Evolutionary conservation across 345 rosid genomes (phyloP).

Genomic region (Populus deltoides): DNA sequence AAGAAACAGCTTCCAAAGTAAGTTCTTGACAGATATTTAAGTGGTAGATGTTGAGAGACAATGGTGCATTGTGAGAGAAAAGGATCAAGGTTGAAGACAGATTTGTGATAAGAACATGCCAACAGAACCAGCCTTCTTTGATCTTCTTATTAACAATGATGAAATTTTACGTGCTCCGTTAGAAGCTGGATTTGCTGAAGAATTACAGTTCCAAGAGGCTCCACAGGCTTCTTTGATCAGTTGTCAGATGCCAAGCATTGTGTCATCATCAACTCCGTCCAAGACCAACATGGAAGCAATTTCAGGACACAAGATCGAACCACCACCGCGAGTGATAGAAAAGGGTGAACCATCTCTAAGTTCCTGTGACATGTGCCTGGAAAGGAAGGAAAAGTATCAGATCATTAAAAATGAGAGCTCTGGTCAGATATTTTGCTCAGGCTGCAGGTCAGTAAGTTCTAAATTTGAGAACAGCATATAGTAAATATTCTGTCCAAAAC

Average conservation of each 20-base stretch:
- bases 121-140: neutral
- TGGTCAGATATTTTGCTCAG: neutral
- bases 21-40: neutral
- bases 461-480: neutral
- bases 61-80: neutral
- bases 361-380: slow-evolving; percentile 4
- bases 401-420: neutral
- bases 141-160: neutral
- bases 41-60: neutral
- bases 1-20: neutral
- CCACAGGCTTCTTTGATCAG: neutral
- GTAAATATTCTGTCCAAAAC: neutral
- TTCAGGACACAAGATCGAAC: neutral
- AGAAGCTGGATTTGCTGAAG: slow-evolving; percentile 1
- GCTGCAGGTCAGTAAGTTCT: neutral
- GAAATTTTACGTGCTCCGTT: too few species aligned
- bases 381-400: neutral
- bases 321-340: neutral
- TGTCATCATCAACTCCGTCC: neutral
- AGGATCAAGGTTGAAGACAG: neutral
- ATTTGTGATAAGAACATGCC: neutral
- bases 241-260: neutral
- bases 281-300: neutral
- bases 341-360: neutral
- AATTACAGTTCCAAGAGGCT: slow-evolving; percentile 15